phyloP scores from a whole-genome alignment of 495 filamentous ascomycete species.

The Astrocystis sublimbata region DNA sequence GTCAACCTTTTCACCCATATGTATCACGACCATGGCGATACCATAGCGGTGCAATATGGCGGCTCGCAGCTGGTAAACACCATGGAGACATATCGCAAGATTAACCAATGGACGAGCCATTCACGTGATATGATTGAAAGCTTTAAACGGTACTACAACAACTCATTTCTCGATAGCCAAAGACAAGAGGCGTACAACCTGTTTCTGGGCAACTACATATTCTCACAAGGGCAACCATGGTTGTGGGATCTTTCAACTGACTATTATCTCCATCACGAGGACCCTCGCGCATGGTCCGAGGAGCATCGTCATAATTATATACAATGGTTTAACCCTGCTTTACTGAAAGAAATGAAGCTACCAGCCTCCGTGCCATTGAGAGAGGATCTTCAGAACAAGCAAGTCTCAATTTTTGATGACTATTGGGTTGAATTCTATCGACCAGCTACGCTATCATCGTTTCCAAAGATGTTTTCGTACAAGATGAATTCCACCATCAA shows the following conservation, averaged over 20 bases:
- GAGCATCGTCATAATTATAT: constrained; percentile 68
- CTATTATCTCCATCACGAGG: constrained; percentile 91
- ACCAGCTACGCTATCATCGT: constrained; percentile 78
- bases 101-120: constrained; percentile 97
- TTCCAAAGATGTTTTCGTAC: constrained; percentile 85
- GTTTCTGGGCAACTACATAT: constrained; percentile 96
- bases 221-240: constrained; percentile 87
- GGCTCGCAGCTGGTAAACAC: constrained; percentile 98
- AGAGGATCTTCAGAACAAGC: constrained; percentile 47
- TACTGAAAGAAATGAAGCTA: constrained; percentile 63
- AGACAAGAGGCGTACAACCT: constrained; percentile 97
- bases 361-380: constrained; percentile 50
- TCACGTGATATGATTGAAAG: constrained; percentile 98
- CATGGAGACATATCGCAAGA: constrained; percentile 97
- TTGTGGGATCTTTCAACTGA: constrained; percentile 95
- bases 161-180: constrained; percentile 94
- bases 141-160: constrained; percentile 99
- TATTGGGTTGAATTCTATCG: constrained; percentile 99
- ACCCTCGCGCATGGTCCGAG: constrained; percentile 71
- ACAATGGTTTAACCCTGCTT: constrained; percentile 80
- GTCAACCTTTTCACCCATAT: constrained; percentile 96
- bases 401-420: constrained; percentile 77
- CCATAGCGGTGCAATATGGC: constrained; percentile 96
- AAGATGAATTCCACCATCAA: constrained; percentile 84
- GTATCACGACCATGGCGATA: constrained; percentile 96